phyloP scores from a whole-genome alignment of 2,329 filamentous ascomycete species.

The Monosporascus cannonballus region DNA sequence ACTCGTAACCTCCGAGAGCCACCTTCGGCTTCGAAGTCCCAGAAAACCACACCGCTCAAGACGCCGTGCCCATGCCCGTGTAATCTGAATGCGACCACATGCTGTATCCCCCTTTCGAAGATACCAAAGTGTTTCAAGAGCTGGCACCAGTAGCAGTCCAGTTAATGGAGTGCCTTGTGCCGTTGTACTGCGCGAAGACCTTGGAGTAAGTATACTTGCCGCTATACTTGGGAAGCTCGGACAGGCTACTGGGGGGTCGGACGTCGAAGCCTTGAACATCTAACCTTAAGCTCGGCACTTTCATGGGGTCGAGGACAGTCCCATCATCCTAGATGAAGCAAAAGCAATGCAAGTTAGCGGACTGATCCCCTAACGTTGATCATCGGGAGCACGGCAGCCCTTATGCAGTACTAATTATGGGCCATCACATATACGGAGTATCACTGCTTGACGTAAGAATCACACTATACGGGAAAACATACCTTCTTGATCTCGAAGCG shows the following conservation, averaged over 20 bases:
- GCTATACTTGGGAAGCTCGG: slow-evolving; percentile 13
- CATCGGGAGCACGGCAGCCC: neutral
- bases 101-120: neutral
- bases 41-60: too few relatives aligned
- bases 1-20: too few relatives aligned
- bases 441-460: neutral
- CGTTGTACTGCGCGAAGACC: neutral
- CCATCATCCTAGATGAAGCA: slow-evolving; percentile 5
- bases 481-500: slow-evolving; percentile 12
- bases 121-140: neutral
- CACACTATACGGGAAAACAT: slow-evolving; percentile 1
- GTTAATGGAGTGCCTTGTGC: neutral
- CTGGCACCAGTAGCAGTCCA: neutral
- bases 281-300: slow-evolving; percentile 10
- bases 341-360: neutral
- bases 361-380: neutral
- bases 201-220: slow-evolving; percentile 7
- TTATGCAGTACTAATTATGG: neutral
- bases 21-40: too few relatives aligned
- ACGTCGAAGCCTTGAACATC: slow-evolving; percentile 11
- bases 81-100: too few relatives aligned
- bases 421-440: neutral
- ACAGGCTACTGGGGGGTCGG: slow-evolving; percentile 4
- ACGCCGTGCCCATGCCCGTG: too few relatives aligned
- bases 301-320: slow-evolving; percentile 4